A percentile compares a stretch with the other conserved stretches of the same genome.
Evolutionary conservation across 371 early-diverging fungal species (phyloP).

Genomic region (Aphelidium insulamus): DNA sequence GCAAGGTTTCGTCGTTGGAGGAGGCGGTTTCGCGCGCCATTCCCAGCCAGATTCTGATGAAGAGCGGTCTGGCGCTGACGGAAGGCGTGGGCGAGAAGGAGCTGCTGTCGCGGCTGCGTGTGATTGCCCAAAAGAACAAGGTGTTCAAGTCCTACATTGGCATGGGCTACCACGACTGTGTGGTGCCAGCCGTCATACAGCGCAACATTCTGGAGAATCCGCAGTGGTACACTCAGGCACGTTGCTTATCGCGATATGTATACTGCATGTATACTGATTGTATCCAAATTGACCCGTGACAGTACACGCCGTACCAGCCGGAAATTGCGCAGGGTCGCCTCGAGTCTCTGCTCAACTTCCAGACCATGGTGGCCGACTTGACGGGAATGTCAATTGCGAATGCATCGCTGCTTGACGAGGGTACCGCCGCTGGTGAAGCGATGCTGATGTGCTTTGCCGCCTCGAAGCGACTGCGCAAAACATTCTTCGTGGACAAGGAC

Average conservation of each 20-base stretch:
- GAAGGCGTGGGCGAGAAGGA: slow-evolving; percentile 55
- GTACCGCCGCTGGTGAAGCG: slow-evolving; percentile 93
- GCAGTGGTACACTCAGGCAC: slow-evolving; percentile 85
- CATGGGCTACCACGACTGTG: slow-evolving; percentile 74
- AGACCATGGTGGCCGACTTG: slow-evolving; percentile 80
- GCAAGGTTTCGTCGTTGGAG: slow-evolving; percentile 52
- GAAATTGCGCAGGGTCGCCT: slow-evolving; percentile 96
- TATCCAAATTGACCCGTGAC: slow-evolving; percentile 4
- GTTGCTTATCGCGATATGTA: not conserved
- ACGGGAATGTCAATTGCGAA: slow-evolving; percentile 88
- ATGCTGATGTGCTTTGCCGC: slow-evolving; percentile 70
- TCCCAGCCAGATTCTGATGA: slow-evolving; percentile 53
- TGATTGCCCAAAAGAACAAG: slow-evolving; percentile 73
- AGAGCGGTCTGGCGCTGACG: slow-evolving; percentile 20
- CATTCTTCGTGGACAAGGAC: slow-evolving; percentile 75
- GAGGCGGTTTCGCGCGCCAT: slow-evolving; percentile 59
- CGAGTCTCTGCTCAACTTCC: slow-evolving; percentile 85
- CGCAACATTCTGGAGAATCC: slow-evolving; percentile 92
- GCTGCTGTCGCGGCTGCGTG: slow-evolving; percentile 46
- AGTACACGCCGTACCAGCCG: slow-evolving; percentile 96
- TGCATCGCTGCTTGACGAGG: slow-evolving; percentile 88
- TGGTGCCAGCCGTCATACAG: slow-evolving; percentile 79
- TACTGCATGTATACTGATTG: slow-evolving; percentile 2
- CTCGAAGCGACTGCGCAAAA: slow-evolving; percentile 41
- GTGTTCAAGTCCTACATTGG: slow-evolving; percentile 75